Evolutionary conservation across 495 filamentous ascomycete species (phyloP), one percentile per base, ranked within the genome.

Genomic region (Daldinia concentrica): DNA sequence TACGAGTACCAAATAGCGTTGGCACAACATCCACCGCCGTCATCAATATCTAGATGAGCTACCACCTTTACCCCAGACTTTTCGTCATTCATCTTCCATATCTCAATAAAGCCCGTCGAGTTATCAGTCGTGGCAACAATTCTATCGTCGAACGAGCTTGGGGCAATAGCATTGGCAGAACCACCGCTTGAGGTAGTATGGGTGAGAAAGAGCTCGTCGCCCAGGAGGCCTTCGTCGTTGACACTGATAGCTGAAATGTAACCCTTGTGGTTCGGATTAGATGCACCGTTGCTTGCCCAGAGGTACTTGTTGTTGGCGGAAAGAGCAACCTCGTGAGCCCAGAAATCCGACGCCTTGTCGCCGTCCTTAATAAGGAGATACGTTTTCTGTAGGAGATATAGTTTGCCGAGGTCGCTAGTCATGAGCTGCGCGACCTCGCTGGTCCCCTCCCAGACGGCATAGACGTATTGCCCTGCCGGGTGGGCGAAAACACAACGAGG

Each of bases 241-340:
- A 82, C 68, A 0, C 70, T 57, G 41, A 80, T 80, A 0, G 58
- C 77, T 0, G 78, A 79, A 41, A 83, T 74, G 50, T 78, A 81
- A 1, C 81, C 77, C 32, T 64, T 68, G 14, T 45, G 58, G 12
- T 27, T 61, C 12, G 30, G 58, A 29, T 72, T 51, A 1, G 66
- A 55, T 0, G 77, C 75, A 7, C 77, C 67, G 2, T 78, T 79
- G 27, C 79, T 79, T 27, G 79, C 77, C 75, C 77, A 82, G 17
- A 83, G 69, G 39, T 79, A 82, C 51, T 64, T 66, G 30, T 66
- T 72, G 3, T 37, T 66, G 11, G 64, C 62, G 0, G 79, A 83
- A 1, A 83, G 69, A 32, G 78, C 76, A 24, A 80, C 76, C 70
- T 79, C 79, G 57, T 79, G 80, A 0, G 77, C 76, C 78, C 79